Percentiles rank a stretch among this genome's conserved stretches.
phyloP scores from a whole-genome alignment of 1,139 yeast genomes.

The Pneumocystis jirovecii region DNA sequence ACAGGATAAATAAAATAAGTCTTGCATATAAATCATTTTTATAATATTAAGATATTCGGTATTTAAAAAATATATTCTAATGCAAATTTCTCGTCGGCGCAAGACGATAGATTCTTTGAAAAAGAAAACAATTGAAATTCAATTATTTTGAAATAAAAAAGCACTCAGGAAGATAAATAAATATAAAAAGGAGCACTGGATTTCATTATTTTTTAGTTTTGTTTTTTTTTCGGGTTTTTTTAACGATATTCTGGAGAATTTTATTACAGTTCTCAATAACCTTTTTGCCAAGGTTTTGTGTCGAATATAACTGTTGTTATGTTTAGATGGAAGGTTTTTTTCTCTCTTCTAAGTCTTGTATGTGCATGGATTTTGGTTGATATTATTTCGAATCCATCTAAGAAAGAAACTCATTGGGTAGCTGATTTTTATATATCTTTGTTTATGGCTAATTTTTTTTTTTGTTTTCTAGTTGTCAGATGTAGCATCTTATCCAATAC shows the following conservation, averaged over 20 bases:
- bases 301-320: background rate
- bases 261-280: background rate
- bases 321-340: background rate
- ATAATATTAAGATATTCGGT: too few relatives aligned
- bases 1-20: too few relatives aligned
- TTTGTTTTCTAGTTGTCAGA: background rate
- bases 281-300: background rate
- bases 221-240: too few relatives aligned
- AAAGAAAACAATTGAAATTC: too few relatives aligned
- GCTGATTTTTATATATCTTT: background rate
- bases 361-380: background rate
- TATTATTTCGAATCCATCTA: background rate
- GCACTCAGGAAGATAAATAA: too few relatives aligned
- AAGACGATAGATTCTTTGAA: too few relatives aligned
- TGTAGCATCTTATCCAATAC: background rate
- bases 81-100: too few relatives aligned
- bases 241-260: background rate
- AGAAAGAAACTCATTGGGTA: background rate
- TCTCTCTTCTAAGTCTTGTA: background rate
- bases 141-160: too few relatives aligned
- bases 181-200: background rate
- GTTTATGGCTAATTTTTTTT: background rate
- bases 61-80: too few relatives aligned
- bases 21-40: too few relatives aligned
- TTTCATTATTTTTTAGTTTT: too few relatives aligned